Conservation (phyloP, 2,329 filamentous ascomycete genomes). For the Apiospora sp. region DNA sequence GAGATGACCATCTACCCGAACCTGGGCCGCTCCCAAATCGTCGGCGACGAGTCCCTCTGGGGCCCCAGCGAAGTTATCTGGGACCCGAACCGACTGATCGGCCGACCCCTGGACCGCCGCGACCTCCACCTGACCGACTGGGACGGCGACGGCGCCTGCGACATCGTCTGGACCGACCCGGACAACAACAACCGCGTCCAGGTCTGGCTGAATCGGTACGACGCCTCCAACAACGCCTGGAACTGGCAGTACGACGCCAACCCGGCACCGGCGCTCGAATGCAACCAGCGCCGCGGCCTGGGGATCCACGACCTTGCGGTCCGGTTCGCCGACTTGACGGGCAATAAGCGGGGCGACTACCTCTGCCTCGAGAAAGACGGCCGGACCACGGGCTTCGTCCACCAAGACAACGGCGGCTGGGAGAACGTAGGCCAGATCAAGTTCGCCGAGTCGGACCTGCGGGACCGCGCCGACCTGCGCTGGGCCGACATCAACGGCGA, state of each 20-base stretch:
- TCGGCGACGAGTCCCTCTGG: slow-evolving; percentile 29
- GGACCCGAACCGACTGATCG: slow-evolving; percentile 24
- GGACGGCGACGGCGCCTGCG: slow-evolving; percentile 46
- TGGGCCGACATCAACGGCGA: slow-evolving; percentile 50
- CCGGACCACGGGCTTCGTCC: slow-evolving; percentile 35
- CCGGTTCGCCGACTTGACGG: slow-evolving; percentile 43
- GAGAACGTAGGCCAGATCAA: slow-evolving; percentile 41
- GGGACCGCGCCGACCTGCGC: slow-evolving; percentile 46
- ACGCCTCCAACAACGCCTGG: no score
- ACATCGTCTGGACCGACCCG: slow-evolving; percentile 43
- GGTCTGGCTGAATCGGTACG: slow-evolving; percentile 40
- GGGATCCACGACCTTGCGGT: slow-evolving; percentile 40
- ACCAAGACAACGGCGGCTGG: slow-evolving; percentile 32
- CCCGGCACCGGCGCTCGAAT: slow-evolving; percentile 28
- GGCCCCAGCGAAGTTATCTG: slow-evolving; percentile 29
- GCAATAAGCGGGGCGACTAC: slow-evolving; percentile 42
- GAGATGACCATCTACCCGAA: slow-evolving; percentile 32
- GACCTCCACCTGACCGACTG: slow-evolving; percentile 47
- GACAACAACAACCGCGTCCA: slow-evolving; percentile 35
- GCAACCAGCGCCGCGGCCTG: slow-evolving; percentile 37
- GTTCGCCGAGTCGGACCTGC: slow-evolving; percentile 35
- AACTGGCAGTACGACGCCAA: slow-evolving; percentile 27
- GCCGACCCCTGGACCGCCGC: slow-evolving; percentile 33
- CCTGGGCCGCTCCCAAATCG: slow-evolving; percentile 13
- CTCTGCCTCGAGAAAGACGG: slow-evolving; percentile 44